phyloP scores from a whole-genome alignment of 106 monocot genomes.

The Acorus calamus region DNA sequence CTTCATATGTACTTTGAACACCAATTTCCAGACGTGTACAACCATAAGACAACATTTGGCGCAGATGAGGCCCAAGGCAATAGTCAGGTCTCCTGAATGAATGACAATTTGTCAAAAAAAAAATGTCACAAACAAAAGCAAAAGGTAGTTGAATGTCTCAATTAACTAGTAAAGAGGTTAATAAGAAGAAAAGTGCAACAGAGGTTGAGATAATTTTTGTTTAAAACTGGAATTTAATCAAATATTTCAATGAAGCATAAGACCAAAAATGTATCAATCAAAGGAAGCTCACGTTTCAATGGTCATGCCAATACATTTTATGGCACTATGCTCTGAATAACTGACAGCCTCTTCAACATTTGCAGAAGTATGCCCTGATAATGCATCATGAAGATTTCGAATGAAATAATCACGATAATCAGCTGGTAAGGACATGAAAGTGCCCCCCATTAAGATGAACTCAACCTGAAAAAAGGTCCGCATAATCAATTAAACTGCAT shows the following conservation, averaged over 20 bases:
- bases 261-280: not conserved
- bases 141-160: not conserved
- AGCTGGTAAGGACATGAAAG: conserved; percentile 95
- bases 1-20: conserved; percentile 99
- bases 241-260: too few species aligned
- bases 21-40: conserved; percentile 98
- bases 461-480: conserved; percentile 59
- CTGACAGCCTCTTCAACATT: conserved; percentile 94
- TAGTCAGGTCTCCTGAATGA: conserved; percentile 92
- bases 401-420: conserved; percentile 99
- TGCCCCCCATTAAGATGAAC: conserved; percentile 99
- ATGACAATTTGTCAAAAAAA: too few species aligned
- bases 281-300: conserved; percentile 90
- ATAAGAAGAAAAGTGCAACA: not conserved
- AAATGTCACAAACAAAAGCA: too few species aligned
- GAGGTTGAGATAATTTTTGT: not conserved
- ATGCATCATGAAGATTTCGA: conserved; percentile 95
- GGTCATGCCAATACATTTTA: conserved; percentile 99
- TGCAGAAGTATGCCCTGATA: conserved; percentile 94
- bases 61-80: conserved; percentile 89
- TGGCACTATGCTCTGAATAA: conserved; percentile 83
- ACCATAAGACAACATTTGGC: conserved; percentile 97
- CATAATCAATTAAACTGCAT: not conserved
- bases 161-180: not conserved
- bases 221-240: not conserved